Conservation (phyloP, 2,329 filamentous ascomycete genomes). For the Aspergillus chevalieri region DNA sequence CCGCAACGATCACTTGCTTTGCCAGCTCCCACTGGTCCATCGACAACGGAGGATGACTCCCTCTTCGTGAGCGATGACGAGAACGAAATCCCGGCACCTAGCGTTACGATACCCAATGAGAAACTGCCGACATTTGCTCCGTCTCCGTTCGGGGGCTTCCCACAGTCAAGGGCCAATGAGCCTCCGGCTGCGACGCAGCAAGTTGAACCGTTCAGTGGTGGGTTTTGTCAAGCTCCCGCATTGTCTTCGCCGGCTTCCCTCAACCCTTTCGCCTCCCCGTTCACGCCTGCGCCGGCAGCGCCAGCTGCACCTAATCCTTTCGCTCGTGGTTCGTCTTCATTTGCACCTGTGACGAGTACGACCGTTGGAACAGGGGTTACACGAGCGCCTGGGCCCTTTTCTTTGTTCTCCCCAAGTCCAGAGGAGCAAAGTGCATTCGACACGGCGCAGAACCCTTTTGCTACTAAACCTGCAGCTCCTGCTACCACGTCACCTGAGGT, state of each 20-base stretch:
- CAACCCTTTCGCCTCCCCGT: too few species aligned
- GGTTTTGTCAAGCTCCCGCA: background rate
- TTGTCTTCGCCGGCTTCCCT: too few species aligned
- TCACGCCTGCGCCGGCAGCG: too few species aligned
- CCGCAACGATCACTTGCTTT: conserved; percentile 17
- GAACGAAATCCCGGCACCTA: conserved; percentile 20
- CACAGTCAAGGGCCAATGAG: conserved; percentile 5
- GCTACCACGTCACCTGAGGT: background rate
- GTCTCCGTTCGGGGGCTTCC: conserved; percentile 12
- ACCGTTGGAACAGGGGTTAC: background rate
- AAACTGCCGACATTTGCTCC: conserved; percentile 9
- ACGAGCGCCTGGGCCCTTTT: background rate
- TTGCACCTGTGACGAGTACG: background rate
- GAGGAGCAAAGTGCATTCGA: background rate
- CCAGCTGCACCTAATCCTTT: conserved; percentile 4
- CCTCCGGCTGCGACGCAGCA: background rate
- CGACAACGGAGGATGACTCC: conserved; percentile 26
- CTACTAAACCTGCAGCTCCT: conserved; percentile 1
- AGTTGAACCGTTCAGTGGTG: conserved; percentile 2
- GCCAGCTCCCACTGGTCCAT: conserved; percentile 19
- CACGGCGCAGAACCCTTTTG: background rate
- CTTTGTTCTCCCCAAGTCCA: background rate
- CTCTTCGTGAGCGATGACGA: conserved; percentile 36
- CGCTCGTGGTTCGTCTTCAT: background rate
- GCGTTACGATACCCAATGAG: conserved; percentile 9